These are phyloP conservation scores for Halenospora varia DNA, from an alignment of 495 filamentous ascomycete genomes.

Conservation along the genomic window DNA sequence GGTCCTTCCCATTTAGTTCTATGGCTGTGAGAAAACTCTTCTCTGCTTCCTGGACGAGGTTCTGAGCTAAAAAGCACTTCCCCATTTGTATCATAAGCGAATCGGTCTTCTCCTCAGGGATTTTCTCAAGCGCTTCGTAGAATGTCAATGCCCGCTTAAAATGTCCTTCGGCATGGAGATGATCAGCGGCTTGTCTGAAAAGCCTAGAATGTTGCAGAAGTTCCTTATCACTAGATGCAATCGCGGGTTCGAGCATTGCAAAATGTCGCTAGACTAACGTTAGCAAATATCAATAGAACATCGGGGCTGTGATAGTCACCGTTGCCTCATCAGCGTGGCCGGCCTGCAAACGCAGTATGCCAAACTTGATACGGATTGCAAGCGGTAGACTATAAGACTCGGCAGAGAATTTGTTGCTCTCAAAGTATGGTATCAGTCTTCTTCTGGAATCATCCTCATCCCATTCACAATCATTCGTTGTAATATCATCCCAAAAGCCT, in stretches of 20 bases:
- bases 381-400: conserved; percentile 75
- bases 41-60: conserved; percentile 62
- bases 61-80: conserved; percentile 63
- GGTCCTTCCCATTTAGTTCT: conserved; percentile 60
- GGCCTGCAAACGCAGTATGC: conserved; percentile 70
- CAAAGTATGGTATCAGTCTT: conserved; percentile 42
- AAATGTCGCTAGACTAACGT: conserved; percentile 48
- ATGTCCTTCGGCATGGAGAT: conserved; percentile 52
- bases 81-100: conserved; percentile 66
- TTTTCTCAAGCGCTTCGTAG: conserved; percentile 61
- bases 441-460: conserved; percentile 70
- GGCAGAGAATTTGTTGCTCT: conserved; percentile 45
- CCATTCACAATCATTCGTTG: conserved; percentile 88
- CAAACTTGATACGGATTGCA: conserved; percentile 83
- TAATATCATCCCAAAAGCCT: conserved; percentile 71
- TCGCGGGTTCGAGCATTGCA: conserved; percentile 58
- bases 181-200: conserved; percentile 66
- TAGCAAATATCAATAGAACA: conserved; percentile 15
- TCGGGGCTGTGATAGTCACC: conserved; percentile 44
- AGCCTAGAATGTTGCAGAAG: conserved; percentile 63
- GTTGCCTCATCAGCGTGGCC: conserved; percentile 71
- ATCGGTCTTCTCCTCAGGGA: conserved; percentile 54
- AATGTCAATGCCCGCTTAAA: conserved; percentile 67
- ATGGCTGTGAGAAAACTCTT: conserved; percentile 69
- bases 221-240: conserved; percentile 42